Evolutionary conservation across 805 yeast species (phyloP).

Genomic region (Candida multigemmis): DNA sequence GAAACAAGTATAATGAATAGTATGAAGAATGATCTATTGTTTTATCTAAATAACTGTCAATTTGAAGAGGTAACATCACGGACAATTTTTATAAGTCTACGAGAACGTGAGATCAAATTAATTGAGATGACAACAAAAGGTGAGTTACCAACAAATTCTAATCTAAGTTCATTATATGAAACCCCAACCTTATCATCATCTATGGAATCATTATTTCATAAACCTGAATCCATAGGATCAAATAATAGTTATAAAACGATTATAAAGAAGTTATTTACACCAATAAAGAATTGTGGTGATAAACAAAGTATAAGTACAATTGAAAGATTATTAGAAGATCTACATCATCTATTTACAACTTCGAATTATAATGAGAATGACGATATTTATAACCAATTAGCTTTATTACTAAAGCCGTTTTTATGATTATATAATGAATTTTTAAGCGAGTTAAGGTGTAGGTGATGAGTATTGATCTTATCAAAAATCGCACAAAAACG

Average conservation of each 20-base stretch:
- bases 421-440: too few species aligned
- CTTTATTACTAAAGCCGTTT: too few species aligned
- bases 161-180: not conserved
- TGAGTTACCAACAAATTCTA: not conserved
- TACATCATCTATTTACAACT: conserved; percentile 10
- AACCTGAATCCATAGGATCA: conserved; percentile 2
- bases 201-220: not conserved
- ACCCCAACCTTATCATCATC: not conserved
- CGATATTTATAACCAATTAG: too few species aligned
- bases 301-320: conserved; percentile 14
- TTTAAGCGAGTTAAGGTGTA: too few species aligned
- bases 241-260: conserved; percentile 22
- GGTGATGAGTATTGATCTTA: too few species aligned
- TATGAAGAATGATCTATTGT: conserved; percentile 45
- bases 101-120: conserved; percentile 36
- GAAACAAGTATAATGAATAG: conserved; percentile 39
- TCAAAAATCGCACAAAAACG: too few species aligned
- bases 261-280: conserved; percentile 27
- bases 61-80: conserved; percentile 21
- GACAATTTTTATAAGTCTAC: conserved; percentile 32
- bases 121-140: conserved; percentile 22
- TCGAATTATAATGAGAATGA: too few species aligned
- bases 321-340: conserved; percentile 18
- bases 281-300: conserved; percentile 23
- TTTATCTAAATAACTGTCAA: conserved; percentile 28